These are phyloP conservation scores for Dipodascus albidus DNA, from an alignment of 805 yeast species.

Conservation along the genomic window DNA sequence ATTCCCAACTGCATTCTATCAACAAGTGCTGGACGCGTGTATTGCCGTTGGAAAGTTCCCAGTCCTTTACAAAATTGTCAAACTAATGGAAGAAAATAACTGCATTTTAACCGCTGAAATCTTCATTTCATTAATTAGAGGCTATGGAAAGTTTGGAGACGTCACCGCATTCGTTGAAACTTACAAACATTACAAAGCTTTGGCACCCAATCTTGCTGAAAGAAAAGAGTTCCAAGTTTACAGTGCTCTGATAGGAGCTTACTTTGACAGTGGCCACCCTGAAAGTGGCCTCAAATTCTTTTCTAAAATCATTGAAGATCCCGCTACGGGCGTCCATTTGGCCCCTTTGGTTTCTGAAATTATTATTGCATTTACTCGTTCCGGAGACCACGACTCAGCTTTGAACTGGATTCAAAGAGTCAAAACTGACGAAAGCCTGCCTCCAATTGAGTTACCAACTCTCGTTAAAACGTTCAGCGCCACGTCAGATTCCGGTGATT, in stretches of 20 bases:
- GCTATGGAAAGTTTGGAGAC: slow-evolving; percentile 14
- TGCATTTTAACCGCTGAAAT: slow-evolving; percentile 4
- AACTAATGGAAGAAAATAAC: neutral
- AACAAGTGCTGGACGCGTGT: slow-evolving; percentile 13
- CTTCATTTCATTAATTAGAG: slow-evolving; percentile 14
- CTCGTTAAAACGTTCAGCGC: slow-evolving; percentile 14
- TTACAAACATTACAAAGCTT: slow-evolving; percentile 13
- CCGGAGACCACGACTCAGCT: slow-evolving; percentile 16
- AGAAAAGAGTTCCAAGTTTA: slow-evolving; percentile 12
- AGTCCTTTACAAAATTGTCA: slow-evolving; percentile 7
- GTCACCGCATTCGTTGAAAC: slow-evolving; percentile 13
- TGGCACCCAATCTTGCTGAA: slow-evolving; percentile 2
- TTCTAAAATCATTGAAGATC: slow-evolving; percentile 14
- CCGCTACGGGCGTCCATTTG: slow-evolving; percentile 1
- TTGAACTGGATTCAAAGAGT: slow-evolving; percentile 21
- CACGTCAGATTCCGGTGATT: slow-evolving; percentile 12
- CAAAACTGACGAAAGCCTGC: slow-evolving; percentile 11
- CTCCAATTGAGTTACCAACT: slow-evolving; percentile 8
- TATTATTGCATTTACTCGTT: slow-evolving; percentile 17
- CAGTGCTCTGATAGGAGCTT: slow-evolving; percentile 20
- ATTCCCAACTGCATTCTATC: slow-evolving; percentile 14
- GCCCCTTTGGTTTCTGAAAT: slow-evolving; percentile 11
- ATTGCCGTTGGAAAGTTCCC: slow-evolving; percentile 6
- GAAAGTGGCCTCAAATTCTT: slow-evolving; percentile 18
- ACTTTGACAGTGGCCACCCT: slow-evolving; percentile 16